Evolutionary conservation across 2,329 filamentous ascomycete genomes (phyloP).

Genomic region (Ophiocordyceps camponoti-leonardi): DNA sequence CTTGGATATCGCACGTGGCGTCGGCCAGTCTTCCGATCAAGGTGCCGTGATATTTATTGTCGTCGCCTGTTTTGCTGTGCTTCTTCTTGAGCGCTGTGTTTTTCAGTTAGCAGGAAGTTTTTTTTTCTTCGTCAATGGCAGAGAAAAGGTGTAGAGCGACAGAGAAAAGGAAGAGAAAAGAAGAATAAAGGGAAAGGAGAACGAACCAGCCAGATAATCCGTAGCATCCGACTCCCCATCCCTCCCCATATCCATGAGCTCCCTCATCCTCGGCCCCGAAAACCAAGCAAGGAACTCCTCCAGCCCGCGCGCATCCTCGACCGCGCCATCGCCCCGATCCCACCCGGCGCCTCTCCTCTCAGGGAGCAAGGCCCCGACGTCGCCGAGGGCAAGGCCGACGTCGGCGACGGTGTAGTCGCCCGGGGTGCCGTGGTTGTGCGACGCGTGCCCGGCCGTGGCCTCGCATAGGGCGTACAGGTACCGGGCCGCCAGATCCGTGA

Average conservation of each 20-base stretch:
- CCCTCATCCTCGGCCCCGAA: constrained; percentile 51
- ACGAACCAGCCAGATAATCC: constrained; percentile 51
- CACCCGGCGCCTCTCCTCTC: constrained; percentile 36
- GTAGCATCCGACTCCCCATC: constrained; percentile 45
- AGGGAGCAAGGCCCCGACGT: constrained; percentile 59
- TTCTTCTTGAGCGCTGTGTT: constrained; percentile 67
- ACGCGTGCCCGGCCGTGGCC: constrained; percentile 53
- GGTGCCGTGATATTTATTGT: constrained; percentile 72
- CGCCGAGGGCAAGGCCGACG: constrained; percentile 70
- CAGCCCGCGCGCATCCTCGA: constrained; percentile 63
- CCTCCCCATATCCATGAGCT: constrained; percentile 69
- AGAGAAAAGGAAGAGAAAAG: neutral
- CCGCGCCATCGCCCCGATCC: no score
- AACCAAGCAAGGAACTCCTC: constrained; percentile 70
- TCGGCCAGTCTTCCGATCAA: constrained; percentile 61
- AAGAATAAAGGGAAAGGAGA: neutral
- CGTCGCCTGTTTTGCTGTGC: constrained; percentile 76
- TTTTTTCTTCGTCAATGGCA: neutral
- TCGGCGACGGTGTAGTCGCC: constrained; percentile 42
- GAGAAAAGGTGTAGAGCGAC: neutral
- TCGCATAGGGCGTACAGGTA: constrained; percentile 64
- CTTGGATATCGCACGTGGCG: constrained; percentile 45
- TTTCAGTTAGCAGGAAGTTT: neutral
- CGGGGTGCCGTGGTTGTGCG: constrained; percentile 45
- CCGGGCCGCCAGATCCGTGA: constrained; percentile 73